phyloP scores from a whole-genome alignment of 345 rosid genomes.

The Boechera retrofracta region DNA sequence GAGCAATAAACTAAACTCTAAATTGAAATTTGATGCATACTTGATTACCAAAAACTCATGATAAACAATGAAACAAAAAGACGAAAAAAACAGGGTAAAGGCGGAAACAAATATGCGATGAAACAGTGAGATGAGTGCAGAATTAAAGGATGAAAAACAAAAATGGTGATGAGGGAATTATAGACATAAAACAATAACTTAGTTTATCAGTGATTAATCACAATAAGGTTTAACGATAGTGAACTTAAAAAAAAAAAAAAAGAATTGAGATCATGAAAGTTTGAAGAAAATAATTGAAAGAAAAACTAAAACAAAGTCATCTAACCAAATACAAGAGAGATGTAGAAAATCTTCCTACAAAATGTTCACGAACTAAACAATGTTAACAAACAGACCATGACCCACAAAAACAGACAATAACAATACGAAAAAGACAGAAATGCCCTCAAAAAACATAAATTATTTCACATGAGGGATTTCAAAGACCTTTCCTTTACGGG shows the following conservation, averaged over 20 bases:
- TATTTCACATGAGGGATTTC: constrained; percentile 81
- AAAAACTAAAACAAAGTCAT: background rate
- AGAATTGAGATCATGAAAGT: background rate
- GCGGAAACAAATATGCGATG: too few species aligned
- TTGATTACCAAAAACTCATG: too few species aligned
- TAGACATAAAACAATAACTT: too few species aligned
- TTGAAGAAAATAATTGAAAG: background rate
- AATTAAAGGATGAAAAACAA: too few species aligned
- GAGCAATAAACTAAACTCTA: too few species aligned
- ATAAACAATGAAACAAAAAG: too few species aligned
- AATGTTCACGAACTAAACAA: constrained; percentile 17
- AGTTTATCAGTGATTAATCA: too few species aligned
- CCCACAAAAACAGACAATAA: constrained; percentile 1
- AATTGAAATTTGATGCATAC: too few species aligned
- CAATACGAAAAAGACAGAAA: constrained; percentile 18
- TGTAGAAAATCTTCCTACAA: background rate
- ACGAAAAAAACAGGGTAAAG: too few species aligned
- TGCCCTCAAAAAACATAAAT: constrained; percentile 9
- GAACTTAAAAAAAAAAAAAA: background rate
- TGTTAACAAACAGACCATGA: background rate
- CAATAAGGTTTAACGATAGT: background rate
- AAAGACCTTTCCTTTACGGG: constrained; percentile 89
- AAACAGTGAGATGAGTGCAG: too few species aligned
- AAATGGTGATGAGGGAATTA: too few species aligned
- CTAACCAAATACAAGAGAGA: background rate